Evolutionary conservation across 2,329 filamentous ascomycete species (phyloP).

Genomic region (Fusarium tjaetaba): DNA sequence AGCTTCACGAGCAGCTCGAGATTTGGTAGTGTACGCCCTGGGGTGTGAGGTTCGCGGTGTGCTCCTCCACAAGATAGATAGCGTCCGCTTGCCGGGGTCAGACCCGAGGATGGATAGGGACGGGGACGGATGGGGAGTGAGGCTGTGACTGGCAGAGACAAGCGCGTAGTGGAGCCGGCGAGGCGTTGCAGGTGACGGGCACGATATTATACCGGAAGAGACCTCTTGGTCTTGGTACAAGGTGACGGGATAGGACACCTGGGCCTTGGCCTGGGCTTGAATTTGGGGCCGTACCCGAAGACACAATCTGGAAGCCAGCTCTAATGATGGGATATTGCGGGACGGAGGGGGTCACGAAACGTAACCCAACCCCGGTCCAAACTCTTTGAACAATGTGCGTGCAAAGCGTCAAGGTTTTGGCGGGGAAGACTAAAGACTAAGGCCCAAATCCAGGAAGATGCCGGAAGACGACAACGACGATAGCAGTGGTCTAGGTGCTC

Average conservation of each 20-base stretch:
- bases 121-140: conserved; percentile 27
- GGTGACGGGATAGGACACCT: conserved; percentile 36
- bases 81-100: conserved; percentile 42
- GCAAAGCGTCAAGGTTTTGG: conserved; percentile 37
- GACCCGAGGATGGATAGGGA: conserved; percentile 44
- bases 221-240: conserved; percentile 45
- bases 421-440: conserved; percentile 16
- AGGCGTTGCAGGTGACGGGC: conserved; percentile 45
- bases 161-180: conserved; percentile 43
- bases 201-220: conserved; percentile 52
- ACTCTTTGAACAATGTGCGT: conserved; percentile 6
- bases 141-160: conserved; percentile 40
- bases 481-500: background rate
- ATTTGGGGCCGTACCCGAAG: conserved; percentile 14
- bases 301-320: conserved; percentile 34
- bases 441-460: conserved; percentile 26
- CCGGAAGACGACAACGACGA: conserved; percentile 19
- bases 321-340: conserved; percentile 32
- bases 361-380: conserved; percentile 37
- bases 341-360: conserved; percentile 40
- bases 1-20: conserved; percentile 44
- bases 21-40: conserved; percentile 38
- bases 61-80: conserved; percentile 42
- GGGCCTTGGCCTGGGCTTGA: background rate
- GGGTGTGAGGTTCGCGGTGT: conserved; percentile 40